Conservation (phyloP, 371 early-diverging fungal genomes). For the Mortierella sp. region DNA sequence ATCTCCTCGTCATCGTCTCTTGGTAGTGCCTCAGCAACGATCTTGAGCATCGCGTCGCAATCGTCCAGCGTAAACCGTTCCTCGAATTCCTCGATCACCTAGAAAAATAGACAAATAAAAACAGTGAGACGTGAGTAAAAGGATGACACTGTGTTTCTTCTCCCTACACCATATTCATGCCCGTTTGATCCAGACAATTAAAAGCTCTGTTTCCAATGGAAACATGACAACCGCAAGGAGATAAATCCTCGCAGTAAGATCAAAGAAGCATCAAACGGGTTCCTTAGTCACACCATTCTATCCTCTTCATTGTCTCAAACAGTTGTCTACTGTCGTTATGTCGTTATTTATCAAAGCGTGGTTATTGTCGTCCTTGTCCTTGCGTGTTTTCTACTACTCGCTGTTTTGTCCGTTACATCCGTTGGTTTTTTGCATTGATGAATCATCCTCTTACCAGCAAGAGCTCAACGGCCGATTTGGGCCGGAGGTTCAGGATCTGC, state of each 20-base stretch:
- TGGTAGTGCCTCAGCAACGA: slow-evolving; percentile 24
- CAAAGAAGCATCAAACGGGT: not conserved
- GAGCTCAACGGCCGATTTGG: slow-evolving; percentile 45
- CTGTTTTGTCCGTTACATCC: too few relatives aligned
- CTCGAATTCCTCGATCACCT: slow-evolving; percentile 56
- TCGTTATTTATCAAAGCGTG: too few relatives aligned
- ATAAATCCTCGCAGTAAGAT: not conserved
- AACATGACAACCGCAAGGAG: not conserved
- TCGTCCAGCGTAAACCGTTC: slow-evolving; percentile 34
- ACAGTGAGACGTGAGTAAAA: not conserved
- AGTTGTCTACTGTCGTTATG: too few relatives aligned
- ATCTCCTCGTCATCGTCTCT: slow-evolving; percentile 39
- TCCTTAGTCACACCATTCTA: too few relatives aligned
- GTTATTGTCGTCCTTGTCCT: not conserved
- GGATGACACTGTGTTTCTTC: not conserved
- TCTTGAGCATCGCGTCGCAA: slow-evolving; percentile 32
- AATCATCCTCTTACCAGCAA: slow-evolving; percentile 28
- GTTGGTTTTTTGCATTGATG: too few relatives aligned
- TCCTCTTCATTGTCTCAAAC: not conserved
- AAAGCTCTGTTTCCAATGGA: not conserved
- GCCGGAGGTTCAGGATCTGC: slow-evolving; percentile 56
- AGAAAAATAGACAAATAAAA: not conserved
- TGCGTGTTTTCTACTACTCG: too few relatives aligned
- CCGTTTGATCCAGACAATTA: not conserved
- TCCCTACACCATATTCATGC: not conserved